These are phyloP conservation scores for Gymnopilus dilepis DNA, from an alignment of 768 basidiomycete species.

Conservation along the genomic window DNA sequence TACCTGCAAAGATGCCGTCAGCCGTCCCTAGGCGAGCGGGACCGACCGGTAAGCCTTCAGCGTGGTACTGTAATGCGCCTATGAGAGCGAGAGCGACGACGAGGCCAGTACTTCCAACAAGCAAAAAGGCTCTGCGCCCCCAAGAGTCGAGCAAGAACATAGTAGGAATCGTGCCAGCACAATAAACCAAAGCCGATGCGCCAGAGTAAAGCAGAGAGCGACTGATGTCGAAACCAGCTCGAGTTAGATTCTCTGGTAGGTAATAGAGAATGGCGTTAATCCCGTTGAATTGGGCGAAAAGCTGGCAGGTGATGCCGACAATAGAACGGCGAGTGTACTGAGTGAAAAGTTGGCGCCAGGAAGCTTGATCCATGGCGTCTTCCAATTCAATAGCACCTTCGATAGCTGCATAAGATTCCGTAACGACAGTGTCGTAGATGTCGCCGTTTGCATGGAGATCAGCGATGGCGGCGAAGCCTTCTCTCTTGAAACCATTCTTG, in stretches of 20 bases:
- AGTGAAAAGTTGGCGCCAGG: conserved; percentile 55
- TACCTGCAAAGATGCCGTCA: conserved; percentile 40
- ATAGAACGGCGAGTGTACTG: conserved; percentile 54
- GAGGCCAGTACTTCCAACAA: conserved; percentile 50
- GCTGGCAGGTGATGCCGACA: conserved; percentile 60
- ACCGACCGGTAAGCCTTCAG: conserved; percentile 44
- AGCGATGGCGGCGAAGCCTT: conserved; percentile 57
- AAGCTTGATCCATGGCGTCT: conserved; percentile 32
- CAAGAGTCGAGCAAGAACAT: conserved; percentile 58
- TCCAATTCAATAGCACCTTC: conserved; percentile 40
- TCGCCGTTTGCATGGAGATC: conserved; percentile 61
- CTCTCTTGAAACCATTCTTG: conserved; percentile 54
- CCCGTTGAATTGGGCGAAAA: conserved; percentile 60
- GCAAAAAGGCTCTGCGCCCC: conserved; percentile 56
- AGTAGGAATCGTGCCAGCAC: conserved; percentile 54
- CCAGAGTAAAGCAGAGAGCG: conserved; percentile 51
- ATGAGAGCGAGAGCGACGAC: conserved; percentile 52
- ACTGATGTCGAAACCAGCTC: conserved; percentile 51
- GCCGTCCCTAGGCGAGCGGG: conserved; percentile 30
- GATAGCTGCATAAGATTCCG: conserved; percentile 51
- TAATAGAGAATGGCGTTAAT: conserved; percentile 65
- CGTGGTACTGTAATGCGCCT: conserved; percentile 54
- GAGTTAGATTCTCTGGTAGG: conserved; percentile 55
- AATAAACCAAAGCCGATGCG: conserved; percentile 52
- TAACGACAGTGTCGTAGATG: conserved; percentile 44